Conservation (phyloP, 192 early-diverging fungal species). For the Backusella liffmaniae region DNA sequence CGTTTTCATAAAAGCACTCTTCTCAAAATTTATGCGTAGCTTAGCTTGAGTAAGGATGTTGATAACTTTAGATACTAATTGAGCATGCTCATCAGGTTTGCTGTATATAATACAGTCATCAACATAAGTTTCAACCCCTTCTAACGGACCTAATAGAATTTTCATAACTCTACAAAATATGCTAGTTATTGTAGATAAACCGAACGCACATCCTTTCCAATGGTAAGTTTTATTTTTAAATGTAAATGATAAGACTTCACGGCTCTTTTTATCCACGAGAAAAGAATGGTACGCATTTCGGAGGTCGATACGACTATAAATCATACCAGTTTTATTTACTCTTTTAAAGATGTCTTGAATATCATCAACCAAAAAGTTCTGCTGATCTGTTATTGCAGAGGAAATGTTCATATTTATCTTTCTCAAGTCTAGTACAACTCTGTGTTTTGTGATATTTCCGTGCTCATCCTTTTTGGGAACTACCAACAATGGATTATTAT, state of each 20-base stretch:
- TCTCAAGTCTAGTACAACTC: background rate
- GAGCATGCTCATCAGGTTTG: background rate
- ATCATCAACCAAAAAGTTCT: background rate
- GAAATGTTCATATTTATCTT: background rate
- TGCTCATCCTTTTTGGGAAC: background rate
- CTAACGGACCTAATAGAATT: background rate
- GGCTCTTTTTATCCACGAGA: background rate
- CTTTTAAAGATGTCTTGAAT: background rate
- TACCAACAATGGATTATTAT: background rate
- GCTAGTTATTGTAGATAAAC: background rate
- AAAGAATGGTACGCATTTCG: background rate
- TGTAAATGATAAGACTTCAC: background rate
- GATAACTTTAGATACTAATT: background rate
- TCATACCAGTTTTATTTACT: background rate
- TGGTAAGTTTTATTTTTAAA: background rate
- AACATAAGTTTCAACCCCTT: background rate
- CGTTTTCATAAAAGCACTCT: background rate
- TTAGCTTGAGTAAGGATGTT: background rate
- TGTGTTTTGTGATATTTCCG: background rate
- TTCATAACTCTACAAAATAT: background rate
- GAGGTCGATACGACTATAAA: background rate
- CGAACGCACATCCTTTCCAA: background rate
- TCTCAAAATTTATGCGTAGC: background rate
- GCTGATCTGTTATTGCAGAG: background rate
- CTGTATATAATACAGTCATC: background rate